phyloP scores from a whole-genome alignment of 192 early-diverging fungal genomes.

The Tieghemiomyces parasiticus region DNA sequence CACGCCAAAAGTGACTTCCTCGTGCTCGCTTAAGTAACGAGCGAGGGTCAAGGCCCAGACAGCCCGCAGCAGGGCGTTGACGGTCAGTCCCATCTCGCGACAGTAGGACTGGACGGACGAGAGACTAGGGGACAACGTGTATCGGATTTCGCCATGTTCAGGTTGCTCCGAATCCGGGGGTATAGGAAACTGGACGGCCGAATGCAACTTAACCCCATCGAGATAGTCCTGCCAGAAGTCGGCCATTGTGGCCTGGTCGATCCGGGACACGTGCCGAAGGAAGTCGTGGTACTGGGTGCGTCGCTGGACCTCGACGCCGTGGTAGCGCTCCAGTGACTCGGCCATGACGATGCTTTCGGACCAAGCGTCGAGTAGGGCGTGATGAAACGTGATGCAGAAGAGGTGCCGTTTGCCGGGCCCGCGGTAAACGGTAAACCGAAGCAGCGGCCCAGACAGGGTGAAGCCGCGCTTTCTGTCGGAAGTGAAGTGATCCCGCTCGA shows the following conservation, averaged over 20 bases:
- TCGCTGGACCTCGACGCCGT: background rate
- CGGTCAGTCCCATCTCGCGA: background rate
- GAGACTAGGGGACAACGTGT: background rate
- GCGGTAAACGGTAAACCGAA: background rate
- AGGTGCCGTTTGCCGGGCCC: background rate
- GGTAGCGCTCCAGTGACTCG: background rate
- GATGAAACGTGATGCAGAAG: background rate
- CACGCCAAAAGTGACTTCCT: background rate
- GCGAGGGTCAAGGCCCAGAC: background rate
- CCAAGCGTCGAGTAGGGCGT: background rate
- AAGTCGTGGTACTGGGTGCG: background rate
- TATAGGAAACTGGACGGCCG: background rate
- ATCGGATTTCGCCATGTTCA: background rate
- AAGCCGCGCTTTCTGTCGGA: background rate
- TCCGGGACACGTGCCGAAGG: background rate
- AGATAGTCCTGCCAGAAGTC: background rate
- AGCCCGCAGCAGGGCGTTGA: background rate
- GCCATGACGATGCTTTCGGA: background rate
- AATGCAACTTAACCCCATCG: background rate
- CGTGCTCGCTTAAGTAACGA: background rate
- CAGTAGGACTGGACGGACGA: background rate
- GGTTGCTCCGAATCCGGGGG: background rate
- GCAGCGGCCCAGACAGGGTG: background rate
- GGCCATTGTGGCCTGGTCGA: background rate
- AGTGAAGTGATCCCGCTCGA: background rate